Conservation (phyloP, 257 asterid genomes). For the Petunia secreta region DNA sequence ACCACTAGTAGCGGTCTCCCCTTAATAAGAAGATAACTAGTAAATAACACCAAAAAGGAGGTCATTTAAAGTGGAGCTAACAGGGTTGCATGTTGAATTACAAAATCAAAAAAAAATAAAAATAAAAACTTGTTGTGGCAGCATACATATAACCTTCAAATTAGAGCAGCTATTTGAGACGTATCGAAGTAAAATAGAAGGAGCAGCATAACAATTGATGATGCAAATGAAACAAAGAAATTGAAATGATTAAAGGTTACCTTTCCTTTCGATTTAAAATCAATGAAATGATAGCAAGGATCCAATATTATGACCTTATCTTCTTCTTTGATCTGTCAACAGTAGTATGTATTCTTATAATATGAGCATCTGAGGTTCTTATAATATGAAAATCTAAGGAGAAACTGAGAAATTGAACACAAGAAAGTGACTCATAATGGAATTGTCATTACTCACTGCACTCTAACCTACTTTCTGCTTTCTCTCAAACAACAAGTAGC, state of each 20-base stretch:
- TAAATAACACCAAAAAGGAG: not conserved
- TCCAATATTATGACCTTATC: conserved; percentile 73
- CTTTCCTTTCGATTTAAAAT: conserved; percentile 36
- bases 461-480: not conserved
- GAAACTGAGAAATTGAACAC: too few species aligned
- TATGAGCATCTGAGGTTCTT: not conserved
- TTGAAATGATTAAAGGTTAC: conserved; percentile 38
- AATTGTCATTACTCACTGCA: not conserved
- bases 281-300: conserved; percentile 57
- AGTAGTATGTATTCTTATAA: not conserved
- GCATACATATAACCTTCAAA: not conserved
- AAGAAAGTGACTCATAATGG: not conserved
- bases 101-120: too few species aligned
- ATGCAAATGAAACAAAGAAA: not conserved
- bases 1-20: not conserved
- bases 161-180: not conserved
- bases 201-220: not conserved
- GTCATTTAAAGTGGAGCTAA: not conserved
- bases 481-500: not conserved
- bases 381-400: not conserved
- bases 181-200: not conserved
- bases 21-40: too few species aligned
- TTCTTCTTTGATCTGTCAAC: conserved; percentile 74
- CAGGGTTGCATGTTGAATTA: not conserved
- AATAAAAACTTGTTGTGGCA: not conserved